Base-by-base conservation (phyloP, 768 basidiomycete species). In the Hericium erinaceus region DNA sequence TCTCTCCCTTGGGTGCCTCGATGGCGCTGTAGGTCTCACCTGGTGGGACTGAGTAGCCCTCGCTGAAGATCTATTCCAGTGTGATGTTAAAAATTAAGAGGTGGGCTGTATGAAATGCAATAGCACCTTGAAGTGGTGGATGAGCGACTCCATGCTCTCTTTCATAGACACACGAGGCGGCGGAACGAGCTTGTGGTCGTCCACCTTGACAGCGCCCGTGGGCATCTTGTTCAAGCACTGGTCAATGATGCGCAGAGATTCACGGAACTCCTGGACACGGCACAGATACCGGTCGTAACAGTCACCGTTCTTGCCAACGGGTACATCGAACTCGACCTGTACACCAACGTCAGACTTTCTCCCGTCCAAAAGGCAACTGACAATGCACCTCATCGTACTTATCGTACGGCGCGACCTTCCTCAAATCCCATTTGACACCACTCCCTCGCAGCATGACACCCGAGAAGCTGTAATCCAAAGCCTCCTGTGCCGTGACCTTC, bases 81-180 rank as follows among this genome's bases (percentile, higher is more conserved):
- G 78, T 86, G 87, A 66, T 48, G 52, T 26, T 51, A 40, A 12
- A 15, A 22, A 24, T 26, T 26, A 26, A 26, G 5, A 26, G 26
- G 26, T 26, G 26, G 3, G 26, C 26, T 26, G 26, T 26, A 26
- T 26, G 26, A 26, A 26, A 26, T 26, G 4, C 26, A 26, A 26
- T 64, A 62, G 16, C 59, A 82, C 91, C 79, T 99, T 99, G 79
- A 99, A 98, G 76, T 98, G 95, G 70, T 99, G 95, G 64, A 99
- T 98, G 57, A 98, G 80, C 6, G 88, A 84, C 73, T 98, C 95
- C 94, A 98, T 98, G 73, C 86, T 92, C 77, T 99, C 97, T 75
- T 99, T 99, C 97, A 99, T 99, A 57, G 87, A 86, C 0, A 95
- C 95, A 57, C 95, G 86, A 13, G 95, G 94, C 28, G 95, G 95